phyloP scores from a whole-genome alignment of 2,329 filamentous ascomycete genomes.

The Xylariaceae sp. region DNA sequence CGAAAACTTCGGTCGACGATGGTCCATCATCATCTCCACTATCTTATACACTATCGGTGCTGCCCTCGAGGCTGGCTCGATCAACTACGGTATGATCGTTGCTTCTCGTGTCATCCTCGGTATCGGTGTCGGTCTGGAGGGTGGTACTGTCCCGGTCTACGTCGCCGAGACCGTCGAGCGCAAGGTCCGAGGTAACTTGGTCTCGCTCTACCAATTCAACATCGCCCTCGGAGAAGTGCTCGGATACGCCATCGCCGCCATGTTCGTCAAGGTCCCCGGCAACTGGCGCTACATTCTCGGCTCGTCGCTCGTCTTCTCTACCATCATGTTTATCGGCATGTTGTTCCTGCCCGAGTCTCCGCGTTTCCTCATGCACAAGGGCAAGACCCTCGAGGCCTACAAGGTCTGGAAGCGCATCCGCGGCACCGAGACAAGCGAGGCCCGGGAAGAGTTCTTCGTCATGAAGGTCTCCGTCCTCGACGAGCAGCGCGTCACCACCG shows the following conservation, averaged over 20 bases:
- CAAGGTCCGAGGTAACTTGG: slow-evolving; percentile 64
- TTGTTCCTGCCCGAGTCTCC: slow-evolving; percentile 68
- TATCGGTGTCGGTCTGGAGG: slow-evolving; percentile 67
- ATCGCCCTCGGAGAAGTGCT: slow-evolving; percentile 72
- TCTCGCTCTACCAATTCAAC: slow-evolving; percentile 72
- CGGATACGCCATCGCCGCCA: slow-evolving; percentile 68
- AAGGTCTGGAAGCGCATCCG: slow-evolving; percentile 71
- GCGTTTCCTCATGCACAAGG: slow-evolving; percentile 67
- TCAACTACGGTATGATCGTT: slow-evolving; percentile 69
- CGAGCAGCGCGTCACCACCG: slow-evolving; percentile 49
- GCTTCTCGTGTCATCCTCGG: slow-evolving; percentile 65
- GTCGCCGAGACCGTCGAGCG: slow-evolving; percentile 69
- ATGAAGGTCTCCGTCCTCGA: slow-evolving; percentile 61
- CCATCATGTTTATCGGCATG: slow-evolving; percentile 59
- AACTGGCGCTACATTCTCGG: slow-evolving; percentile 74
- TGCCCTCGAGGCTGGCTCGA: slow-evolving; percentile 62
- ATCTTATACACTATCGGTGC: slow-evolving; percentile 67
- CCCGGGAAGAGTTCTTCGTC: slow-evolving; percentile 66
- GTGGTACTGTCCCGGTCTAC: slow-evolving; percentile 70
- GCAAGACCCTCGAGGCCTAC: slow-evolving; percentile 54
- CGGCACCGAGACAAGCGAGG: slow-evolving; percentile 50
- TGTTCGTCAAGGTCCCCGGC: slow-evolving; percentile 64
- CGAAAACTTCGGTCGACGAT: slow-evolving; percentile 62
- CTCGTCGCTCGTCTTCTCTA: slow-evolving; percentile 66
- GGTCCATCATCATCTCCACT: slow-evolving; percentile 66